phyloP scores from a whole-genome alignment of 2,329 filamentous ascomycete genomes.

The Albophoma yamanashiensis region DNA sequence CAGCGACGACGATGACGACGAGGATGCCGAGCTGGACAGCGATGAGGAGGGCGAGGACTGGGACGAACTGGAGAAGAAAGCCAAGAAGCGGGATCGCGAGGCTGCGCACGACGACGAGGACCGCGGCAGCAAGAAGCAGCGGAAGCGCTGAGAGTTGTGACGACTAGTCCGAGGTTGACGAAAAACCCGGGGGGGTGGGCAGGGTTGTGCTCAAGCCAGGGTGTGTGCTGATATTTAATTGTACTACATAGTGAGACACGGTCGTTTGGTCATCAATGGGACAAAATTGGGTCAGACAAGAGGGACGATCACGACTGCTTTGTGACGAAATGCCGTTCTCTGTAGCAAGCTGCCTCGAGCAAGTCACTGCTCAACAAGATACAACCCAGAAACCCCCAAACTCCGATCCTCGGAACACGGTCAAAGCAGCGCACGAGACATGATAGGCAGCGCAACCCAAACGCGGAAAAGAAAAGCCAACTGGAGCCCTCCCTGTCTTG shows the following conservation, averaged over 20 bases:
- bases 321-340: not conserved
- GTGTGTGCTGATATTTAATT: not conserved
- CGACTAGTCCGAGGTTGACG: not conserved
- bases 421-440: not conserved
- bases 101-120: constrained; percentile 43
- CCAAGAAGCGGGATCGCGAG: constrained; percentile 73
- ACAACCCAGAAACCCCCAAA: not conserved
- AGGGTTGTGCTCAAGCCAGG: not conserved
- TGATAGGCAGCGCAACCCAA: not conserved
- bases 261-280: not conserved
- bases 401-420: not conserved
- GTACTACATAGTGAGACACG: not conserved
- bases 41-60: constrained; percentile 81
- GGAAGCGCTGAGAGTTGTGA: constrained; percentile 18
- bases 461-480: not conserved
- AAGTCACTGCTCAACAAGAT: not conserved
- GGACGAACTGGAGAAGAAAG: constrained; percentile 91
- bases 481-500: not conserved
- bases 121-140: constrained; percentile 46
- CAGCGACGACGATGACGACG: constrained; percentile 69
- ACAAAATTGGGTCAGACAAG: not conserved
- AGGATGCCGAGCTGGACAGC: constrained; percentile 46
- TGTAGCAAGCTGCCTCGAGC: not conserved
- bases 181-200: too few species aligned
- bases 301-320: not conserved